phyloP scores from a whole-genome alignment of 192 early-diverging fungal genomes.

The Coemansia sp. region DNA sequence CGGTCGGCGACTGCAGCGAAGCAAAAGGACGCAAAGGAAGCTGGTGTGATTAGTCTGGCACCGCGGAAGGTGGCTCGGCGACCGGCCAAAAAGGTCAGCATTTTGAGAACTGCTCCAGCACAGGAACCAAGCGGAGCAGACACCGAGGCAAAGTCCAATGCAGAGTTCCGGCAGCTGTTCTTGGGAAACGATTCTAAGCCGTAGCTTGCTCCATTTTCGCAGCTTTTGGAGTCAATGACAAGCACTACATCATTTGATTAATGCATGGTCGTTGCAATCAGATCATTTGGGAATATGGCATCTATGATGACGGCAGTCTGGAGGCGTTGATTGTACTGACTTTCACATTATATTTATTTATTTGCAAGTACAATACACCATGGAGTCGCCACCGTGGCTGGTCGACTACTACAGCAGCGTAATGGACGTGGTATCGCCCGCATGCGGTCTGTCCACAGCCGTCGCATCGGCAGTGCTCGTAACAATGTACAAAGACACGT shows the following conservation, averaged over 20 bases:
- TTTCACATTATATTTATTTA: too few relatives aligned
- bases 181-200: not conserved
- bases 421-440: conserved; percentile 44
- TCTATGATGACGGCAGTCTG: not conserved
- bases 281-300: not conserved
- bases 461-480: conserved; percentile 36
- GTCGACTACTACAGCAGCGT: conserved; percentile 42
- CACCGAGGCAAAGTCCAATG: conserved; percentile 20
- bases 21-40: not conserved
- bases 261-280: not conserved
- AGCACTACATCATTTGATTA: not conserved
- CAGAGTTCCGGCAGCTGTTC: conserved; percentile 38
- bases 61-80: conserved; percentile 24
- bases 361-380: not conserved
- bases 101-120: not conserved
- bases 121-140: not conserved
- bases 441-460: conserved; percentile 44
- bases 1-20: not conserved
- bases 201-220: not conserved
- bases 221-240: not conserved
- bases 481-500: conserved; percentile 41
- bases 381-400: conserved; percentile 25
- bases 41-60: conserved; percentile 7
- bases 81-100: conserved; percentile 26
- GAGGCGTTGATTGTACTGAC: not conserved